These are phyloP conservation scores for Acanthochlamys bracteata DNA, from an alignment of 106 monocot genomes.

Conservation along the genomic window DNA sequence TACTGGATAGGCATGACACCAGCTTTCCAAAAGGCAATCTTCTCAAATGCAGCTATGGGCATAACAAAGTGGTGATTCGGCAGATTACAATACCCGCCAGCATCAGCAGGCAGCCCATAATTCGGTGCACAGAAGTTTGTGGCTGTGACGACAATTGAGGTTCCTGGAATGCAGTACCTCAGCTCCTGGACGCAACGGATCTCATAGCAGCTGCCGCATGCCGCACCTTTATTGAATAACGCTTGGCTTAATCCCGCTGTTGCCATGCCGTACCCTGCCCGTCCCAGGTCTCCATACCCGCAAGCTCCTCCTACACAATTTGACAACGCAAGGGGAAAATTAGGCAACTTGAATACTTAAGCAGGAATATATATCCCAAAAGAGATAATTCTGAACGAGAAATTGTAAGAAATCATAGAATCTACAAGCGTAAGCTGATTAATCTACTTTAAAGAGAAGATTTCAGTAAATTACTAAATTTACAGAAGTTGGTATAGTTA, in stretches of 20 bases:
- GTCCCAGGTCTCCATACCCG: constrained; percentile 85
- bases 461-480: too few relatives aligned
- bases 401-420: too few relatives aligned
- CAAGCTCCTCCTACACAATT: constrained; percentile 66
- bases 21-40: constrained; percentile 98
- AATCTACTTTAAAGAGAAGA: too few relatives aligned
- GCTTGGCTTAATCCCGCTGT: constrained; percentile 74
- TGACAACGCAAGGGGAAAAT: too few relatives aligned
- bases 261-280: constrained; percentile 73
- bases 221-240: constrained; percentile 61
- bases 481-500: too few relatives aligned
- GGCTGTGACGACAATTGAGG: constrained; percentile 72
- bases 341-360: too few relatives aligned
- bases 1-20: constrained; percentile 89
- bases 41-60: constrained; percentile 95
- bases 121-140: constrained; percentile 96
- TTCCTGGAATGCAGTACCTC: constrained; percentile 81
- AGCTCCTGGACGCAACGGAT: constrained; percentile 85
- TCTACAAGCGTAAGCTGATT: too few relatives aligned
- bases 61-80: constrained; percentile 88
- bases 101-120: constrained; percentile 67
- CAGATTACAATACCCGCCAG: constrained; percentile 77
- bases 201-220: constrained; percentile 91
- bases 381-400: too few relatives aligned
- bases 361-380: too few relatives aligned